A percentile compares a stretch with the other conserved stretches of the same genome.
These are phyloP conservation scores for Trematosphaeria pertusa DNA, from an alignment of 2,329 filamentous ascomycete genomes.

Conservation along the genomic window DNA sequence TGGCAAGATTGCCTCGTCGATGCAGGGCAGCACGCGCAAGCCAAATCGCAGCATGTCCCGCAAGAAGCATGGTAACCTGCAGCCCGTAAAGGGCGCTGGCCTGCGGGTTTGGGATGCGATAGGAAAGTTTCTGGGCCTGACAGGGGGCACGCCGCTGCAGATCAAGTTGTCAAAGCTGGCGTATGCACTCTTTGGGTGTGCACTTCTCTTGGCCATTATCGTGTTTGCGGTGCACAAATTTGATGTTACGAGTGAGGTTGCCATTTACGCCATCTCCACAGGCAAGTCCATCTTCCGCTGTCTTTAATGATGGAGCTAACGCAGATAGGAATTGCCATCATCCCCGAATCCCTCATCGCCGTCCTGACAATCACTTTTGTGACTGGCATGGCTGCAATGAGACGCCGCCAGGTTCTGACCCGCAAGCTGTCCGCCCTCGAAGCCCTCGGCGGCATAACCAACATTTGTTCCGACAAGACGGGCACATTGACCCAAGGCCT, in stretches of 20 bases:
- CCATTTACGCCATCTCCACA: constrained; percentile 33
- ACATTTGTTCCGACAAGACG: constrained; percentile 59
- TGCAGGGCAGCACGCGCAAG: constrained; percentile 61
- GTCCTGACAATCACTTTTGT: constrained; percentile 33
- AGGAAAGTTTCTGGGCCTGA: constrained; percentile 36
- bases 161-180: constrained; percentile 23
- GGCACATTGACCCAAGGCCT: constrained; percentile 40
- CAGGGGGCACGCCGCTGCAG: constrained; percentile 29
- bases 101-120: constrained; percentile 21
- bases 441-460: constrained; percentile 30
- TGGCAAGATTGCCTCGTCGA: constrained; percentile 69
- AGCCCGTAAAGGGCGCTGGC: constrained; percentile 47
- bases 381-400: constrained; percentile 28
- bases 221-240: constrained; percentile 31
- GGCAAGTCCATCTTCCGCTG: constrained; percentile 8
- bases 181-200: constrained; percentile 25
- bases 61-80: constrained; percentile 52
- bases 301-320: constrained; percentile 8
- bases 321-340: constrained; percentile 26
- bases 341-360: constrained; percentile 27
- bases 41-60: constrained; percentile 42
- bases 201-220: constrained; percentile 29
- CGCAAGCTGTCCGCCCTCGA: constrained; percentile 30
- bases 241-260: constrained; percentile 38
- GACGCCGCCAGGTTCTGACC: constrained; percentile 23